These are phyloP conservation scores for Colletotrichum caudatum DNA, from an alignment of 2,329 filamentous ascomycete species.

Conservation along the genomic window DNA sequence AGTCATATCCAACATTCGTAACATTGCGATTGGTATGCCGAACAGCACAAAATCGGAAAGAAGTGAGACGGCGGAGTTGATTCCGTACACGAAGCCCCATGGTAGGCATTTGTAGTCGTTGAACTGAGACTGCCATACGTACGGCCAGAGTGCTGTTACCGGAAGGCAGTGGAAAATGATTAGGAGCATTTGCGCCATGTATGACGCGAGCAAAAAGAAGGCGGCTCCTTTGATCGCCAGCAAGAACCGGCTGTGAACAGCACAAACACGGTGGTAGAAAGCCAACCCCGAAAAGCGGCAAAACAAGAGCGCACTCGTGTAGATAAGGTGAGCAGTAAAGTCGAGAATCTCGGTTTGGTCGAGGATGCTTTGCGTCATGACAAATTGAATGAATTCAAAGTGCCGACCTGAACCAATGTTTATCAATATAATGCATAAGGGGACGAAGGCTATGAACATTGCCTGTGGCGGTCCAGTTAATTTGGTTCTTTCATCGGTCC, in stretches of 20 bases:
- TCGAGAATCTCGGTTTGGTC: constrained; percentile 60
- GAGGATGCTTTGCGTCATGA: constrained; percentile 56
- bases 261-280: constrained; percentile 62
- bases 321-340: constrained; percentile 63
- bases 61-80: constrained; percentile 62
- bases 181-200: constrained; percentile 61
- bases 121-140: constrained; percentile 58
- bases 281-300: constrained; percentile 65
- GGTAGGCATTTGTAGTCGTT: constrained; percentile 58
- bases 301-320: constrained; percentile 61
- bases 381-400: constrained; percentile 60
- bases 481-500: background rate
- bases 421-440: constrained; percentile 58
- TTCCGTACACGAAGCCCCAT: constrained; percentile 65
- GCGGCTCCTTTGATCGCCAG: constrained; percentile 52
- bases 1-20: constrained; percentile 59
- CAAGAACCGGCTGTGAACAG: constrained; percentile 51
- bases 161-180: constrained; percentile 65
- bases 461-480: constrained; percentile 41
- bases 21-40: constrained; percentile 61
- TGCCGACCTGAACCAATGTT: constrained; percentile 61
- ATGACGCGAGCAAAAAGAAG: constrained; percentile 55
- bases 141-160: constrained; percentile 65
- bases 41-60: constrained; percentile 64
- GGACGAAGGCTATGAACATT: constrained; percentile 57